Conservation (phyloP, 2,329 filamentous ascomycete genomes). For the Chrysosporium keratinophilum region DNA sequence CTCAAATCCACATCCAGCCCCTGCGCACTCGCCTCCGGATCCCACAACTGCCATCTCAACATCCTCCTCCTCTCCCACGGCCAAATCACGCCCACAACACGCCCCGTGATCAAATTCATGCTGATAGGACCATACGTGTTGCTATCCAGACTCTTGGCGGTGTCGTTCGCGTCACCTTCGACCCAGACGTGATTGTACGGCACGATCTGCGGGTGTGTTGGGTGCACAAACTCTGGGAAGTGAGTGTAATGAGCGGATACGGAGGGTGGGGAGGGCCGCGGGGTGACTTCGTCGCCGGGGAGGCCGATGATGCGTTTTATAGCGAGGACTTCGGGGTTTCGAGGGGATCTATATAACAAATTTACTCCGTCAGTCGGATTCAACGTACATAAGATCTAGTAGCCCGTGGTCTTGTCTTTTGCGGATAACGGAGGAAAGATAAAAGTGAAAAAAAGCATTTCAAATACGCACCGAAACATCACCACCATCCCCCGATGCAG, state of each 20-base stretch:
- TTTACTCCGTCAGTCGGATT: slow-evolving; percentile 5
- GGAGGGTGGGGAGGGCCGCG: slow-evolving; percentile 47
- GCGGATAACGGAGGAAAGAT: too few species aligned
- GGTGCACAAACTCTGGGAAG: background rate
- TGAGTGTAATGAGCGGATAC: slow-evolving; percentile 18
- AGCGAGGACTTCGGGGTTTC: slow-evolving; percentile 55
- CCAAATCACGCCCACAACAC: slow-evolving; percentile 61
- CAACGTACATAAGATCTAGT: too few species aligned
- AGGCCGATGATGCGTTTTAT: slow-evolving; percentile 78
- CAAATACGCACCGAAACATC: slow-evolving; percentile 41
- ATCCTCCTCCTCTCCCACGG: slow-evolving; percentile 38
- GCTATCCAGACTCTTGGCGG: slow-evolving; percentile 64
- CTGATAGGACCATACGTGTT: slow-evolving; percentile 83
- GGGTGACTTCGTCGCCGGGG: slow-evolving; percentile 65
- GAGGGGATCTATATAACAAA: slow-evolving; percentile 50
- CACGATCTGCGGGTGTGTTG: slow-evolving; percentile 43
- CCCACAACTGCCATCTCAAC: slow-evolving; percentile 32
- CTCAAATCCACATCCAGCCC: slow-evolving; percentile 2
- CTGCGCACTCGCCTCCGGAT: slow-evolving; percentile 20
- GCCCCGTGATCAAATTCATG: slow-evolving; percentile 62
- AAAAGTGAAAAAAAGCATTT: background rate
- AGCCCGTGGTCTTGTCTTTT: too few species aligned
- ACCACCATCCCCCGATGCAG: slow-evolving; percentile 65
- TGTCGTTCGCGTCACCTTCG: slow-evolving; percentile 68
- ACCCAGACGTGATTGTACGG: slow-evolving; percentile 88